Conservation (phyloP, 192 early-diverging fungal species). For the Coemansia sp. region DNA sequence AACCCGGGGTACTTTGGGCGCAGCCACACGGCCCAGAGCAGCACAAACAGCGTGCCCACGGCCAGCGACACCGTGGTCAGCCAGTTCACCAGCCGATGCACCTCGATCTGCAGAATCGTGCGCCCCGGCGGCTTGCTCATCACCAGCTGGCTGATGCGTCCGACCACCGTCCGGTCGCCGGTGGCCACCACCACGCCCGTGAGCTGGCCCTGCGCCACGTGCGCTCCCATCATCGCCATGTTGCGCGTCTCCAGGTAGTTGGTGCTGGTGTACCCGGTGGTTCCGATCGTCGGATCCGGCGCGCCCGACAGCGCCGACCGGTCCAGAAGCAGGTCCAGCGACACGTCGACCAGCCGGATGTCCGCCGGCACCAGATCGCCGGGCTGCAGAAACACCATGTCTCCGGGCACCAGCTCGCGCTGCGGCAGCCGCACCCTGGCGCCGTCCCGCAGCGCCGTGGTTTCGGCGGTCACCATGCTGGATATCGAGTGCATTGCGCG, state of each 20-base stretch:
- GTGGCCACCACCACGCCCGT: conserved; percentile 72
- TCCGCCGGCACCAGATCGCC: conserved; percentile 81
- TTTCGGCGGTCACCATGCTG: conserved; percentile 62
- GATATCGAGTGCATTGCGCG: conserved; percentile 68
- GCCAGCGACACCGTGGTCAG: conserved; percentile 57
- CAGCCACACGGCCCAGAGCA: conserved; percentile 59
- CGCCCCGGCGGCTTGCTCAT: conserved; percentile 12
- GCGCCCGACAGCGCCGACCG: conserved; percentile 76
- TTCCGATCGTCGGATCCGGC: conserved; percentile 60
- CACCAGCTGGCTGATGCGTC: conserved; percentile 65
- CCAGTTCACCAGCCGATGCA: conserved; percentile 76
- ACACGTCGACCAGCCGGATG: conserved; percentile 59
- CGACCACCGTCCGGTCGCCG: conserved; percentile 74
- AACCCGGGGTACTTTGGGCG: conserved; percentile 56
- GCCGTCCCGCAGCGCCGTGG: conserved; percentile 69
- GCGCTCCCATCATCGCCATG: conserved; percentile 71
- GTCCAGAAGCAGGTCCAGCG: conserved; percentile 70
- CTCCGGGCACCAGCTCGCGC: conserved; percentile 65
- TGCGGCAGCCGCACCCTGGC: conserved; percentile 45
- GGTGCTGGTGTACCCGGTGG: conserved; percentile 60
- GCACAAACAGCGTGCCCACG: conserved; percentile 50
- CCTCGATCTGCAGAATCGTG: conserved; percentile 62
- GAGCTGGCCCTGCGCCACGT: conserved; percentile 68
- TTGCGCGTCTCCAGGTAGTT: conserved; percentile 78
- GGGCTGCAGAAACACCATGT: conserved; percentile 61